Base-by-base conservation (phyloP, 2,329 filamentous ascomycete genomes). In the Ustilaginoidea virens region DNA sequence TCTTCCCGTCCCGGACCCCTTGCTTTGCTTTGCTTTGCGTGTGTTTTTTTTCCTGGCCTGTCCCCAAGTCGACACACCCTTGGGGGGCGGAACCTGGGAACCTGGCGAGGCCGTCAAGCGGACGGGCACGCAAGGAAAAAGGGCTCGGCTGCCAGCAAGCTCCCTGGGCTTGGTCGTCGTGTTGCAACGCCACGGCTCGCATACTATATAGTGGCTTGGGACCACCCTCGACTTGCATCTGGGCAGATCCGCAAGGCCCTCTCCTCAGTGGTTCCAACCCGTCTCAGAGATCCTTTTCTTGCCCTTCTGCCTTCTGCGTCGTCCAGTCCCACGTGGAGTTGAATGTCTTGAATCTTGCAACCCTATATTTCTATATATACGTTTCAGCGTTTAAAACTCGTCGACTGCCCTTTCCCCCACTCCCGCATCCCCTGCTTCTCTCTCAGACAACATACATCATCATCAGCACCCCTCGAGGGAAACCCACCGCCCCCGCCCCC, bases 161-260 rank as follows among this genome's bases (percentile, higher is more conserved):
- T n/a, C n/a, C n/a, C n/a, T n/a, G n/a, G n/a, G n/a, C n/a, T n/a
- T n/a, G n/a, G n/a, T n/a, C n/a, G n/a, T n/a, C n/a, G n/a, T n/a
- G n/a, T n/a, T 15, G 6, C 15, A 10, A 29, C 27, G 27, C 16
- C 27, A 29, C 14, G 27, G 27, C 23, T 26, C 23, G 16, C 19
- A 23, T 17, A 33, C 12, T 33, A 30, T 30, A 33, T 33, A 33
- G 31, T 30, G 27, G 31, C 31, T 30, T 33, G 31, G 27, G 27
- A 30, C 31, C n/a, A 33, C 14, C n/a, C 16, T 25, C 28, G 21
- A 25, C 12, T 24, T 17, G n/a, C n/a, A n/a, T n/a, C n/a, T n/a
- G n/a, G n/a, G n/a, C n/a, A n/a, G n/a, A n/a, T n/a, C n/a, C n/a
- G n/a, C n/a, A n/a, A n/a, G n/a, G n/a, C n/a, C n/a, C n/a, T n/a